Evolutionary conservation across 2,329 filamentous ascomycete genomes (phyloP).

Genomic region (Esteya vermicola): DNA sequence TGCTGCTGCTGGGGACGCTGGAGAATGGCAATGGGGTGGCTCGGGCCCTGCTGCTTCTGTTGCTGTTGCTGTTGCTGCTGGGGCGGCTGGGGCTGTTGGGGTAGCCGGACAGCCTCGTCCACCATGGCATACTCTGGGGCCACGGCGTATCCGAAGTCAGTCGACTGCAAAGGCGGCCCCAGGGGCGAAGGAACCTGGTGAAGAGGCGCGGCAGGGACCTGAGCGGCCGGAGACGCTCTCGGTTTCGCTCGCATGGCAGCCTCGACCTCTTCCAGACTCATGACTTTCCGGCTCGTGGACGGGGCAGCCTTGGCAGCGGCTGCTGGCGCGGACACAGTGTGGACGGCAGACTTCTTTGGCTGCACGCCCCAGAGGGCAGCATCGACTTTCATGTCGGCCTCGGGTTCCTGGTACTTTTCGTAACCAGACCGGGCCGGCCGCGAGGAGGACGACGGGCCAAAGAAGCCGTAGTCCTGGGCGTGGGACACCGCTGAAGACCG

Average conservation of each 20-base stretch:
- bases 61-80: too few relatives aligned
- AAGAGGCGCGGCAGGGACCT: slow-evolving; percentile 18
- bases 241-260: slow-evolving; percentile 71
- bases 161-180: slow-evolving; percentile 11
- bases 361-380: slow-evolving; percentile 82
- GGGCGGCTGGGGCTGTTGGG: too few relatives aligned
- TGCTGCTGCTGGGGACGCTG: slow-evolving; percentile 36
- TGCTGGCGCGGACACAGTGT: slow-evolving; percentile 9
- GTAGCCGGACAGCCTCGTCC: neutral
- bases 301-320: slow-evolving; percentile 17
- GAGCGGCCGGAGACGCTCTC: slow-evolving; percentile 25
- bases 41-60: slow-evolving; percentile 6
- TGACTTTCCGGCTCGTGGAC: slow-evolving; percentile 52
- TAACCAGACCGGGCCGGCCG: slow-evolving; percentile 70
- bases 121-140: neutral
- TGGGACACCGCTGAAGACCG: slow-evolving; percentile 8
- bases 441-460: slow-evolving; percentile 10
- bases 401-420: slow-evolving; percentile 79
- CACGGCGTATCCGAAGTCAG: slow-evolving; percentile 6
- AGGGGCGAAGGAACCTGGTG: slow-evolving; percentile 14
- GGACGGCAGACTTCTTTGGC: slow-evolving; percentile 36
- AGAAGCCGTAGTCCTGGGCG: slow-evolving; percentile 12
- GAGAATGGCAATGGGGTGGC: slow-evolving; percentile 38
- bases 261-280: slow-evolving; percentile 96
- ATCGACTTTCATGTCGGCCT: slow-evolving; percentile 84